phyloP scores from a whole-genome alignment of 352 stramenopile genomes.

The Pythium volutum region DNA sequence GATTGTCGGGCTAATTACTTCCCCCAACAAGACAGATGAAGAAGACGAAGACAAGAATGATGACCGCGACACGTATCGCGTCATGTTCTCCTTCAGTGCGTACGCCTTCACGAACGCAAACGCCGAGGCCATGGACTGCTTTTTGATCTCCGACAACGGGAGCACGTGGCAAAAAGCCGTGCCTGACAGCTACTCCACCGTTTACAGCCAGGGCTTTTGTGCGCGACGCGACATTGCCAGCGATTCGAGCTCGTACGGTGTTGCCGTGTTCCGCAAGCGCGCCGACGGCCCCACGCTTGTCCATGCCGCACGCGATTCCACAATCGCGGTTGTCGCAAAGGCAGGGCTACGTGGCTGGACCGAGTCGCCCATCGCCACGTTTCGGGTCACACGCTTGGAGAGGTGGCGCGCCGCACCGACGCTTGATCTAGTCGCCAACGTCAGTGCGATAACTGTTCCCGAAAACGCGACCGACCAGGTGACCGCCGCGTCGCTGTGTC shows the following conservation, averaged over 20 bases:
- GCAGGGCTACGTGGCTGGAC: slow-evolving; percentile 9
- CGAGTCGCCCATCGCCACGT: background rate
- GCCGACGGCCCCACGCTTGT: background rate
- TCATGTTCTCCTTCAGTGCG: slow-evolving; percentile 17
- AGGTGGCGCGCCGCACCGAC: slow-evolving; percentile 1
- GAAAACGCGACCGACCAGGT: background rate
- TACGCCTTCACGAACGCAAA: background rate
- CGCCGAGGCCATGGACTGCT: slow-evolving; percentile 13
- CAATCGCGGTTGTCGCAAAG: background rate
- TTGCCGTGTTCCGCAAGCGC: slow-evolving; percentile 6
- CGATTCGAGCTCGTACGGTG: background rate
- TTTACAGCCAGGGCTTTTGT: slow-evolving; percentile 2
- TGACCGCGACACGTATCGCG: background rate
- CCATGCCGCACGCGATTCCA: background rate
- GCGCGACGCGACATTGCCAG: background rate
- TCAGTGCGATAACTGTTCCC: background rate
- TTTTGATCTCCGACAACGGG: background rate
- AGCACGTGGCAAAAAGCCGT: background rate
- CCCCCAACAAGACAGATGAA: background rate
- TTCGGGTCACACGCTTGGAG: background rate
- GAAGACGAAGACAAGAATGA: background rate
- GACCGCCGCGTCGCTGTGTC: background rate
- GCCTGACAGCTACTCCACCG: background rate
- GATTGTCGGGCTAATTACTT: background rate
- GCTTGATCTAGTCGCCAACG: slow-evolving; percentile 4